Base-by-base conservation (phyloP, 2,329 filamentous ascomycete species). In the Exophiala spinifera region DNA sequence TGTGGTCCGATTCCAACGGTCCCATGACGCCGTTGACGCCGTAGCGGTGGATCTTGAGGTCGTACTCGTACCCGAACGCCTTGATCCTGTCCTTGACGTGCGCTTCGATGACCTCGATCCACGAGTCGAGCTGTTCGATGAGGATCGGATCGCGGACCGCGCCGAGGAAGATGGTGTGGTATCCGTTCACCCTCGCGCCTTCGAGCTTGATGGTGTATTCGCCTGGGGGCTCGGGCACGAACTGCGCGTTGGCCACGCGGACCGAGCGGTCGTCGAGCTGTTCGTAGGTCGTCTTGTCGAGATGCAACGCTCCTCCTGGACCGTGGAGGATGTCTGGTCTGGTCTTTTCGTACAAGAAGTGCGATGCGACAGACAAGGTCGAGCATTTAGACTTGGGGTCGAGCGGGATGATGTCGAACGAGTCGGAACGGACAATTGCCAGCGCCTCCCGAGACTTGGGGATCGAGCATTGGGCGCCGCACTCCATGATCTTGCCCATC, bases 401-500 rank as follows among this genome's bases (percentile, higher is more conserved):
- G 0, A 73, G 62, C 0, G 78, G 76, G 2, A 63, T 61, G 3
- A 80, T 69, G 25, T 79, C 76, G 46, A 81, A 81, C 2, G 61
- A 65, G 0, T 75, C 74, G 14, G 72, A 71, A 1, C 72, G 73
- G 0, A 78, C 57, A 0, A 71, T 76, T 0, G 74, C 71, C 0
- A 72, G 59, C 2, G 71, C 73, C 3, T 70, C 72, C 2, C 65
- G 64, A 0, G 70, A 71, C 50, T 79, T 80, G 0, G 77, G 78
- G 0, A 66, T 65, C 0, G 76, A 72, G 57, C 76, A 80, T 75
- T 72, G 57, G 76, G 80, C 1, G 69, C 60, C 0, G 59, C 71
- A 19, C 76, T 78, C 79, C 65, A 81, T 70, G 7, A 81, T 76
- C 67, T 83, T 80, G 4, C 79, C 79, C 76, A 82, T 79, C 57